Conservation (phyloP, 78 protist species). For the Pigoraptor vietnamica region DNA sequence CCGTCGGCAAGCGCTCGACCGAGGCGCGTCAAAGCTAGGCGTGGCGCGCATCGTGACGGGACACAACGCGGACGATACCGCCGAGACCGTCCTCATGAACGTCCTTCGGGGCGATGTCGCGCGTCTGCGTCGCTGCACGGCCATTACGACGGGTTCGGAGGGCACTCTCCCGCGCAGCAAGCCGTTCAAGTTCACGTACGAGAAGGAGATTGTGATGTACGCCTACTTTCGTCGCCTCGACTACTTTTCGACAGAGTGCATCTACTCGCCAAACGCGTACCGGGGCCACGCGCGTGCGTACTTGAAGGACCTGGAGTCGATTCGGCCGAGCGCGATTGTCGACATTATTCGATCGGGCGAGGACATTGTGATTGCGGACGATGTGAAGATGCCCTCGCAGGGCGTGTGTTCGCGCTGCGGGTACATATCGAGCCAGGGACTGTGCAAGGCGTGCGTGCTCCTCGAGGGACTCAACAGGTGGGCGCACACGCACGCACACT, state of each 20-base stretch:
- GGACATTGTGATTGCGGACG: neutral
- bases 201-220: constrained; percentile 87
- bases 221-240: constrained; percentile 74
- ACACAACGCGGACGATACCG: constrained; percentile 91
- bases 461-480: constrained; percentile 68
- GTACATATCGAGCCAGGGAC: constrained; percentile 37
- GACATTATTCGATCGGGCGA: constrained; percentile 31
- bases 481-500: too few relatives aligned
- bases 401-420: constrained; percentile 19
- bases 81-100: constrained; percentile 90
- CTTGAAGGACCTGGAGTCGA: constrained; percentile 62
- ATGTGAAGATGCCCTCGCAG: neutral
- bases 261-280: constrained; percentile 73
- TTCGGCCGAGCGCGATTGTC: constrained; percentile 53
- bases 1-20: constrained; percentile 87
- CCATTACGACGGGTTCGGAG: constrained; percentile 35
- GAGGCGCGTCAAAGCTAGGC: constrained; percentile 62
- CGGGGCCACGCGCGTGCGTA: constrained; percentile 79
- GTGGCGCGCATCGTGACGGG: constrained; percentile 74
- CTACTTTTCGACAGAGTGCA: constrained; percentile 81
- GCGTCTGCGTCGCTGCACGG: constrained; percentile 69
- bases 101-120: constrained; percentile 79
- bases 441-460: constrained; percentile 77
- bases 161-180: constrained; percentile 68
- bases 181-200: constrained; percentile 84